phyloP scores from a whole-genome alignment of 352 stramenopile genomes.

The Globisporangium uncinulatum region DNA sequence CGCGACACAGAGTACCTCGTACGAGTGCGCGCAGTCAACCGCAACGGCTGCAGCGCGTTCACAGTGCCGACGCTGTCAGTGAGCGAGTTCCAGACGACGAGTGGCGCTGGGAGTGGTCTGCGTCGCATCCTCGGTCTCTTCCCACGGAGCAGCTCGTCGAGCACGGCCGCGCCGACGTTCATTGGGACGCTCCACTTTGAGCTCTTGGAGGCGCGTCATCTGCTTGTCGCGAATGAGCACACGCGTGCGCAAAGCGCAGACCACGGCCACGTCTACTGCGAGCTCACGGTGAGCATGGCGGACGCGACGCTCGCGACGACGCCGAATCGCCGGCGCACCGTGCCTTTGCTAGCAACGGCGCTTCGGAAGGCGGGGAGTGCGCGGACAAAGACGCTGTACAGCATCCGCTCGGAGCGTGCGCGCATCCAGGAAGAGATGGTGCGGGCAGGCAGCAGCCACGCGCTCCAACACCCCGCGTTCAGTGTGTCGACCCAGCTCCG shows the following conservation, averaged over 20 bases:
- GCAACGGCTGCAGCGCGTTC: conserved; percentile 59
- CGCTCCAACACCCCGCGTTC: conserved; percentile 45
- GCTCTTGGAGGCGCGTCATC: conserved; percentile 39
- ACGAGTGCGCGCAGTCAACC: conserved; percentile 48
- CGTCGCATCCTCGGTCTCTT: conserved; percentile 12
- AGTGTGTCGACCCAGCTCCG: conserved; percentile 30
- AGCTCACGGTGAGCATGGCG: conserved; percentile 24
- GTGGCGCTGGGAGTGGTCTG: background rate
- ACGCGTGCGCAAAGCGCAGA: conserved; percentile 6
- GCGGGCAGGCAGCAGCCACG: conserved; percentile 32
- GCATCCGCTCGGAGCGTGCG: conserved; percentile 32
- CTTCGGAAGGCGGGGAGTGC: background rate
- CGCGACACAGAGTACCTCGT: conserved; percentile 55
- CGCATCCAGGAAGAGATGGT: conserved; percentile 46
- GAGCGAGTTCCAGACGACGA: conserved; percentile 38
- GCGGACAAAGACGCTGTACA: conserved; percentile 25
- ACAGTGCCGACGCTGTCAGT: conserved; percentile 32
- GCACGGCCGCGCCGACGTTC: conserved; percentile 23
- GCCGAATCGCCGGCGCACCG: conserved; percentile 8
- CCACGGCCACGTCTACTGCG: conserved; percentile 17
- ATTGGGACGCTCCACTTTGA: conserved; percentile 61
- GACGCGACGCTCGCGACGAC: background rate
- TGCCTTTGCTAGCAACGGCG: conserved; percentile 1
- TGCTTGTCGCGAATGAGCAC: conserved; percentile 10
- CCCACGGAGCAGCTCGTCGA: conserved; percentile 1